These are phyloP conservation scores for Scheffersomyces quercinus DNA, from an alignment of 1,139 yeast genomes.

Conservation along the genomic window DNA sequence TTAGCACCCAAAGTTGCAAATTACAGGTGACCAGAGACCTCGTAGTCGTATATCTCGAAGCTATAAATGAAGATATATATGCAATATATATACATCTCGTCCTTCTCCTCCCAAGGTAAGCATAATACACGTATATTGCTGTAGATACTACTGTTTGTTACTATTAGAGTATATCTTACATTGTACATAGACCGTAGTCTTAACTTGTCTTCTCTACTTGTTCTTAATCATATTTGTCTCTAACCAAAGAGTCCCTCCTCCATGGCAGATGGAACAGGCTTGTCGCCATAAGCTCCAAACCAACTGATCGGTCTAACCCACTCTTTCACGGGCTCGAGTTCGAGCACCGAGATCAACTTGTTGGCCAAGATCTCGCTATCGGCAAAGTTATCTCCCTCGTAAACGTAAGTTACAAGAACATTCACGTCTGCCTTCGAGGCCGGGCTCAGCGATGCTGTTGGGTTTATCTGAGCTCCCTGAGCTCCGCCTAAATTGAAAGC, in stretches of 20 bases:
- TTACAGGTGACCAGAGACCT: too few relatives aligned
- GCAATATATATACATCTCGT: too few relatives aligned
- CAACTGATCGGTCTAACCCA: constrained; percentile 74
- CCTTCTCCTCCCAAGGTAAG: too few relatives aligned
- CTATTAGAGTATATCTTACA: too few relatives aligned
- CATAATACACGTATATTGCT: not conserved
- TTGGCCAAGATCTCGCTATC: constrained; percentile 67
- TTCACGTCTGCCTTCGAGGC: constrained; percentile 14
- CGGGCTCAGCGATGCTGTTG: not conserved
- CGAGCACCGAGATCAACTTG: constrained; percentile 30
- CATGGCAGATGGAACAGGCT: constrained; percentile 62
- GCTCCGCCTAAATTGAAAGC: not conserved
- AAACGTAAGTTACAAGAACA: constrained; percentile 55
- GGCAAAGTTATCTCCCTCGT: constrained; percentile 84
- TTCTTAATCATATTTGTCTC: not conserved
- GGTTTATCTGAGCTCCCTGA: constrained; percentile 3
- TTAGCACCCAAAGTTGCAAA: too few relatives aligned
- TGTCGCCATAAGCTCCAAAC: constrained; percentile 81
- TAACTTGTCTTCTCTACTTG: too few relatives aligned
- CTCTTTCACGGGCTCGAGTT: constrained; percentile 16
- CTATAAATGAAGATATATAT: too few relatives aligned
- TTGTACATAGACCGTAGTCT: too few relatives aligned
- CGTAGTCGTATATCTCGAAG: too few relatives aligned
- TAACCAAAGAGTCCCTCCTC: constrained; percentile 78
- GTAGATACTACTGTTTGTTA: not conserved